phyloP scores from a whole-genome alignment of 805 yeast genomes.

The Saturnispora kantuleensis region DNA sequence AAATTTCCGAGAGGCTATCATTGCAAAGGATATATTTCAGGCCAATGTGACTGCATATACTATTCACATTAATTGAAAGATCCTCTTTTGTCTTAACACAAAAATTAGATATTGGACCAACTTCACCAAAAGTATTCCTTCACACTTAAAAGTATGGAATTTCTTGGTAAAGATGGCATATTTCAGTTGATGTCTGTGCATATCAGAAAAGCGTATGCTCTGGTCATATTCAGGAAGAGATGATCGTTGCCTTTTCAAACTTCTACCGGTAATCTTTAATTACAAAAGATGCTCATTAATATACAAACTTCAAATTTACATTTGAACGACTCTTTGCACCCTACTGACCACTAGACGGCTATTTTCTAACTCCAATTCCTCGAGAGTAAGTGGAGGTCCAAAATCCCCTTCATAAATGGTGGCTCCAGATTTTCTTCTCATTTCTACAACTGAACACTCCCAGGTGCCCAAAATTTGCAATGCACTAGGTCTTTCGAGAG shows the following conservation, averaged over 20 bases:
- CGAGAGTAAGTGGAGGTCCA: conserved; percentile 48
- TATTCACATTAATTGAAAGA: too few relatives aligned
- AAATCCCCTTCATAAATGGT: conserved; percentile 91
- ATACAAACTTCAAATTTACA: background rate
- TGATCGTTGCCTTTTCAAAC: background rate
- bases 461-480: conserved; percentile 53
- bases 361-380: conserved; percentile 26
- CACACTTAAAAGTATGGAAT: too few relatives aligned
- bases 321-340: background rate
- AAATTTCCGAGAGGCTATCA: too few relatives aligned
- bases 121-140: too few relatives aligned
- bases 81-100: too few relatives aligned
- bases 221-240: too few relatives aligned
- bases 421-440: conserved; percentile 82
- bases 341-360: background rate
- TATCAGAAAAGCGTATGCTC: too few relatives aligned
- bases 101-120: too few relatives aligned
- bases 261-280: background rate
- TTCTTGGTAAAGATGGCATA: too few relatives aligned
- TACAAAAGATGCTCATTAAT: background rate
- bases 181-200: too few relatives aligned
- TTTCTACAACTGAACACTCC: conserved; percentile 72
- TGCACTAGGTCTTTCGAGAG: conserved; percentile 73
- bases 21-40: too few relatives aligned
- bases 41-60: too few relatives aligned